Evolutionary conservation across 306 rosid genomes (phyloP).

Genomic region (Fragaria ananassa): DNA sequence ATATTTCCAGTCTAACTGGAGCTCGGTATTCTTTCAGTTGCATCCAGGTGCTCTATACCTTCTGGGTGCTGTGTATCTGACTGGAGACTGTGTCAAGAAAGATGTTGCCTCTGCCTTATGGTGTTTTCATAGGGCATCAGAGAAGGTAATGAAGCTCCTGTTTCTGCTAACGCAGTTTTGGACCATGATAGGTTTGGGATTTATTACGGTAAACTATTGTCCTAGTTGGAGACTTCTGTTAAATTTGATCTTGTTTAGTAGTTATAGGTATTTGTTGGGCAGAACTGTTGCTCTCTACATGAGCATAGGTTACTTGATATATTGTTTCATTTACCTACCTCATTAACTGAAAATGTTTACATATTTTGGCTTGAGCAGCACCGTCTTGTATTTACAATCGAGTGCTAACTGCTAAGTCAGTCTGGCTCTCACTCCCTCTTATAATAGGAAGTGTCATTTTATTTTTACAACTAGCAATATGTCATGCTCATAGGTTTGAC

Average conservation of each 20-base stretch:
- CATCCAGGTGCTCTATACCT: constrained; percentile 97
- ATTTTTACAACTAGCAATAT: background rate
- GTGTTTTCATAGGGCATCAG: constrained; percentile 92
- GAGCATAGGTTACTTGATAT: background rate
- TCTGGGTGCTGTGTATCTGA: constrained; percentile 80
- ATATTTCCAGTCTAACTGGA: constrained; percentile 34
- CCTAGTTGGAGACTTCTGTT: background rate
- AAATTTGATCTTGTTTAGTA: background rate
- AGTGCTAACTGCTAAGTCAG: background rate
- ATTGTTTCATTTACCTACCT: background rate
- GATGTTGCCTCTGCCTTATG: constrained; percentile 75
- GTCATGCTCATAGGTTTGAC: background rate
- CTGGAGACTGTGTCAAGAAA: constrained; percentile 80
- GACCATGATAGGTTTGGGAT: background rate
- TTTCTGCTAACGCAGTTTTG: background rate
- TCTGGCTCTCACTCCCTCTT: background rate
- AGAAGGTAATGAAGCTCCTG: constrained; percentile 56
- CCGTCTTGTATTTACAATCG: background rate
- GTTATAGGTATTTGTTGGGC: background rate
- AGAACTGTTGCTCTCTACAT: background rate
- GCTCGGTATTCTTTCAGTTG: constrained; percentile 50
- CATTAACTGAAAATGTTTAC: background rate
- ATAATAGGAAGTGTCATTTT: background rate
- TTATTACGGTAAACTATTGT: background rate
- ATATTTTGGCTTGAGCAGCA: background rate